phyloP scores from a whole-genome alignment of 768 basidiomycete genomes.

The Rhizopogon vesiculosus region DNA sequence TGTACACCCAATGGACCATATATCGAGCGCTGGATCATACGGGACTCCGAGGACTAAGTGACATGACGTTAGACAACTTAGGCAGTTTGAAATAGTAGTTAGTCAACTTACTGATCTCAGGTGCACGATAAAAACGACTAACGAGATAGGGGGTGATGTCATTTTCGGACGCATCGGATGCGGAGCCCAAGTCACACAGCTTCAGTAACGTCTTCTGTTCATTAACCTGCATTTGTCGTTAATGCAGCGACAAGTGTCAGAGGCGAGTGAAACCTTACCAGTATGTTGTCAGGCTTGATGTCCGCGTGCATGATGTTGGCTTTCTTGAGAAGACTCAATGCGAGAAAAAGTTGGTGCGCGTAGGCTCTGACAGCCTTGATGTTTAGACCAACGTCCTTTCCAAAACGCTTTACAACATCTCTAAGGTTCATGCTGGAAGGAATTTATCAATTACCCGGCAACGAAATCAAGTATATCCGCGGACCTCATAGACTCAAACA shows the following conservation, averaged over 20 bases:
- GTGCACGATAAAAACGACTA: constrained; percentile 95
- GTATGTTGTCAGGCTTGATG: constrained; percentile 97
- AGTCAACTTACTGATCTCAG: constrained; percentile 84
- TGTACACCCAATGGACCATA: constrained; percentile 98
- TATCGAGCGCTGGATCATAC: constrained; percentile 89
- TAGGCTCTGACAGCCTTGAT: constrained; percentile 98
- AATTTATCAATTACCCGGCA: constrained; percentile 7
- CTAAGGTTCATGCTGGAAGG: constrained; percentile 87
- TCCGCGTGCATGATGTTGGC: constrained; percentile 96
- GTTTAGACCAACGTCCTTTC: constrained; percentile 95
- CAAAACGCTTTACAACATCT: constrained; percentile 96
- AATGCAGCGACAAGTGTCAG: constrained; percentile 12
- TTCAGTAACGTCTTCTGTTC: constrained; percentile 92
- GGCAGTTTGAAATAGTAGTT: neutral
- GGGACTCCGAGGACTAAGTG: constrained; percentile 85
- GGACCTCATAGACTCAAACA: constrained; percentile 91
- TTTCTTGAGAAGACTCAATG: constrained; percentile 80
- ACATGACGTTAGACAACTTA: constrained; percentile 12
- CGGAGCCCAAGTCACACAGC: constrained; percentile 95
- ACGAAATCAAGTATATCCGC: constrained; percentile 12
- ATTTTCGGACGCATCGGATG: constrained; percentile 90
- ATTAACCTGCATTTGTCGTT: constrained; percentile 61
- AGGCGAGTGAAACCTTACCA: constrained; percentile 49
- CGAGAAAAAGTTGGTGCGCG: constrained; percentile 91
- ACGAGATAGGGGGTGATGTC: constrained; percentile 99